Percentiles rank a stretch among this genome's conserved stretches.
Evolutionary conservation across 2,329 filamentous ascomycete species (phyloP).

Genomic region (Ilyonectria robusta): DNA sequence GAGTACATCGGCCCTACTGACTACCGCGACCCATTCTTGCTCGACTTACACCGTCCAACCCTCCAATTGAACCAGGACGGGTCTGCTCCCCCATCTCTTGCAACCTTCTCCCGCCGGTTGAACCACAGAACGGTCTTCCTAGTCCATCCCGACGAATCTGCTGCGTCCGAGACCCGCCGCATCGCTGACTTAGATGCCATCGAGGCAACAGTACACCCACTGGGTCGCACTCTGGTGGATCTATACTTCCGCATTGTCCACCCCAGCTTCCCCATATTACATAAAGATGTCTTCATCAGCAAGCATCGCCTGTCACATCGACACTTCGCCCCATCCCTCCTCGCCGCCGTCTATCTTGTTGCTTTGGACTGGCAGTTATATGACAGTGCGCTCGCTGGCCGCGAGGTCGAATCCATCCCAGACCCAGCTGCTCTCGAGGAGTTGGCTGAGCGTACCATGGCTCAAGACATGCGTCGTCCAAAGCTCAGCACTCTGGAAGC

Average conservation of each 20-base stretch:
- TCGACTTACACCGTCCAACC: conserved; percentile 70
- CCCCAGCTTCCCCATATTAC: conserved; percentile 70
- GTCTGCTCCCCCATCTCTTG: conserved; percentile 14
- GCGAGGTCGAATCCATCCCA: conserved; percentile 49
- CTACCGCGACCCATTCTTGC: conserved; percentile 70
- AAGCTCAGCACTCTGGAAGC: conserved; percentile 70
- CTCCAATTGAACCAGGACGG: conserved; percentile 43
- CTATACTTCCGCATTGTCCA: conserved; percentile 77
- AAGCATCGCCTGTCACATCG: conserved; percentile 71
- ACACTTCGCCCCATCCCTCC: conserved; percentile 71
- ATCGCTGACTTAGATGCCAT: conserved; percentile 64
- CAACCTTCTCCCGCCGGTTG: conserved; percentile 50
- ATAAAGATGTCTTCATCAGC: conserved; percentile 74
- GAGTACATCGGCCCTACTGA: conserved; percentile 73
- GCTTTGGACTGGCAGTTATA: conserved; percentile 74
- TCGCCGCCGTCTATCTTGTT: conserved; percentile 74
- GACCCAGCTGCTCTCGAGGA: conserved; percentile 53
- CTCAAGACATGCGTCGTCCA: conserved; percentile 64
- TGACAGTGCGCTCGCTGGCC: conserved; percentile 63
- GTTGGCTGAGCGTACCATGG: conserved; percentile 60
- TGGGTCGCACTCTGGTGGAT: conserved; percentile 74
- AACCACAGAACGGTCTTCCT: conserved; percentile 55
- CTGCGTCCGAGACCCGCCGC: conserved; percentile 57
- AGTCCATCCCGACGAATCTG: conserved; percentile 53
- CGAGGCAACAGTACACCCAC: conserved; percentile 73